Evolutionary conservation across 2,329 filamentous ascomycete genomes (phyloP), one percentile per base, ranked within the genome.

Genomic region (Dothistroma pini): DNA sequence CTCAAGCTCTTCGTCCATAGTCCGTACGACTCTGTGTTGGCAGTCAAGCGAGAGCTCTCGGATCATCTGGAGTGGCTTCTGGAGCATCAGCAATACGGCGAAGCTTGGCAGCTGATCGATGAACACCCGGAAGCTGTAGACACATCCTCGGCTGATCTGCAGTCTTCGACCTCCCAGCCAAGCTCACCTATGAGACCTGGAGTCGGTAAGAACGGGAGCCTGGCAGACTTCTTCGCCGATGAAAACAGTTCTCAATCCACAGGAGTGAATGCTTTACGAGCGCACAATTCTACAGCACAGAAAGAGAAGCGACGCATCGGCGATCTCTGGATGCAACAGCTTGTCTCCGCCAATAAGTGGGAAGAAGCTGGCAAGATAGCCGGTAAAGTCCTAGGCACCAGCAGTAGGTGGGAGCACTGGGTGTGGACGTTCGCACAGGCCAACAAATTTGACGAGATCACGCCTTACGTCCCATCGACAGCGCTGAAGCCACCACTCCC

Each of bases 1-100:
- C 80, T 88, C 66, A 90, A 97, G 71, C 89, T 99, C 16, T 97
- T 97, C 73, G 91, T 99, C 47, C 92, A 96, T 70, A 97, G 92
- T 69, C 95, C 95, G 0, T 99, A 96, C 72, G 95, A 99, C 75
- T 97, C 93, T 70, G 89, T 97, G n/a, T 79, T 97, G 58, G 91
- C 91, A 0, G 91, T 95, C 2, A 93, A 93, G 72, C 84, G 95
- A 67, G 93, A 96, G 70, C 81, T 96, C 16, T 81, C 86, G 3
- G 95, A 99, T 75, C 92, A 96, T 70, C 79, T 97, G 22, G 80
- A 83, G 8, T 99, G 93, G 93, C 80, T 97, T 14, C 74, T 96
- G 31, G 89, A 93, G 61, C 90, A 88, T 63, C 84, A 90, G 56
- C 87, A 88, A 63, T 96, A 93, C 71, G 85, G 90, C 69, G 84